Percentiles rank a stretch among this genome's conserved stretches.
Conservation (phyloP, 345 rosid species). For the Punica granatum region DNA sequence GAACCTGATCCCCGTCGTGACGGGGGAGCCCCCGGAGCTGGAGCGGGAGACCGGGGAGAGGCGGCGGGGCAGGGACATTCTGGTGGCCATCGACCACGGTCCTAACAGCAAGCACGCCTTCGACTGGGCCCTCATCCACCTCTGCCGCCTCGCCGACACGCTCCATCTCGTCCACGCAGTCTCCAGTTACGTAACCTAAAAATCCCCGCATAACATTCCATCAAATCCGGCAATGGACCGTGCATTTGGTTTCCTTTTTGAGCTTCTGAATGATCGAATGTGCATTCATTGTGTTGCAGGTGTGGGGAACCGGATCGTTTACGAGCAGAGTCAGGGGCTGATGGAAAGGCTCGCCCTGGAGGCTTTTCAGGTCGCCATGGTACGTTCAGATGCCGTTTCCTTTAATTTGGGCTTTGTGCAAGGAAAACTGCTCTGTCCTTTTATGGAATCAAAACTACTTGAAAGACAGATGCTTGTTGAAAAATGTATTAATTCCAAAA, state of each 20-base stretch:
- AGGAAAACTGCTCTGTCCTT: not conserved
- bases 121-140: slow-evolving; percentile 67
- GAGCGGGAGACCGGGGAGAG: slow-evolving; percentile 70
- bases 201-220: not conserved
- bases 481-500: not conserved
- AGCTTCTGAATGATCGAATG: not conserved
- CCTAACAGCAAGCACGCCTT: slow-evolving; percentile 64
- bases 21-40: slow-evolving; percentile 37
- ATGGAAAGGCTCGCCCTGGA: slow-evolving; percentile 80
- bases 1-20: slow-evolving; percentile 38
- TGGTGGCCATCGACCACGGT: slow-evolving; percentile 57
- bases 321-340: slow-evolving; percentile 49
- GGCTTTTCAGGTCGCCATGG: slow-evolving; percentile 75
- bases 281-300: slow-evolving; percentile 24
- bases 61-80: slow-evolving; percentile 57
- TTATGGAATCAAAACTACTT: not conserved
- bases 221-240: not conserved
- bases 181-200: slow-evolving; percentile 29
- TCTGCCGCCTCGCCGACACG: slow-evolving; percentile 81
- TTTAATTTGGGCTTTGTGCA: not conserved
- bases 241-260: not conserved
- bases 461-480: not conserved
- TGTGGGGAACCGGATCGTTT: slow-evolving; percentile 49
- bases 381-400: slow-evolving; percentile 14
- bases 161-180: slow-evolving; percentile 80